Percentiles rank a stretch among this genome's conserved stretches.
Conservation (phyloP, 805 yeast species). For the Candida insectalens region DNA sequence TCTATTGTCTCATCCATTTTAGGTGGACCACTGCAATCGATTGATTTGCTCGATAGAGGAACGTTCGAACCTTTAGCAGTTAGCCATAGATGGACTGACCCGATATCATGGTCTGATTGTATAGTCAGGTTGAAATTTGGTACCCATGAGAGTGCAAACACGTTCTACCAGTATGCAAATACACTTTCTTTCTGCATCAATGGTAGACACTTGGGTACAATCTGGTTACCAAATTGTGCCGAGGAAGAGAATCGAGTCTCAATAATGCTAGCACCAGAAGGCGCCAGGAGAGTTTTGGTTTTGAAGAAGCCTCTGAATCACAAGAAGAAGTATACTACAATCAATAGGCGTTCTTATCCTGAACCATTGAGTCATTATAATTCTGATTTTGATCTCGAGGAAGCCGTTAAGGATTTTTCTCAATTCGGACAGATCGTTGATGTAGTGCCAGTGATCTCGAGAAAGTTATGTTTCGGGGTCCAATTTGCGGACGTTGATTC, state of each 20-base stretch:
- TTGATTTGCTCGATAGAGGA: slow-evolving; percentile 2
- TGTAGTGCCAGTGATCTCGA: slow-evolving; percentile 55
- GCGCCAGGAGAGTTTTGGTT: slow-evolving; percentile 47
- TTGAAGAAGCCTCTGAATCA: slow-evolving; percentile 28
- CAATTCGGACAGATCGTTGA: slow-evolving; percentile 53
- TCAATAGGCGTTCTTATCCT: slow-evolving; percentile 26
- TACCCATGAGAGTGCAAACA: slow-evolving; percentile 40
- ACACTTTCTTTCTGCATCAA: slow-evolving; percentile 50
- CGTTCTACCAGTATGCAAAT: slow-evolving; percentile 40
- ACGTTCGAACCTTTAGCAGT: slow-evolving; percentile 4
- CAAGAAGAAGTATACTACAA: slow-evolving; percentile 9
- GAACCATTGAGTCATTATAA: slow-evolving; percentile 32
- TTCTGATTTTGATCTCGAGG: slow-evolving; percentile 35
- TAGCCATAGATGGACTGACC: slow-evolving; percentile 3
- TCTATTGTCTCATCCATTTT: slow-evolving; percentile 43
- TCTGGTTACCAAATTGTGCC: slow-evolving; percentile 30
- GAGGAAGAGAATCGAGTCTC: slow-evolving; percentile 5
- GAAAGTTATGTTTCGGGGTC: slow-evolving; percentile 51
- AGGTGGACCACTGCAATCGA: slow-evolving; percentile 47
- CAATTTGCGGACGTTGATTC: slow-evolving; percentile 48
- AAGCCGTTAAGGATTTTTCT: slow-evolving; percentile 39
- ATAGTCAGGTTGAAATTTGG: slow-evolving; percentile 41
- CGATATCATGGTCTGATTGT: slow-evolving; percentile 17
- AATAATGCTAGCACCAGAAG: slow-evolving; percentile 26
- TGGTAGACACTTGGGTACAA: slow-evolving; percentile 38